phyloP scores from a whole-genome alignment of 306 rosid species.

The Quercus variabilis region DNA sequence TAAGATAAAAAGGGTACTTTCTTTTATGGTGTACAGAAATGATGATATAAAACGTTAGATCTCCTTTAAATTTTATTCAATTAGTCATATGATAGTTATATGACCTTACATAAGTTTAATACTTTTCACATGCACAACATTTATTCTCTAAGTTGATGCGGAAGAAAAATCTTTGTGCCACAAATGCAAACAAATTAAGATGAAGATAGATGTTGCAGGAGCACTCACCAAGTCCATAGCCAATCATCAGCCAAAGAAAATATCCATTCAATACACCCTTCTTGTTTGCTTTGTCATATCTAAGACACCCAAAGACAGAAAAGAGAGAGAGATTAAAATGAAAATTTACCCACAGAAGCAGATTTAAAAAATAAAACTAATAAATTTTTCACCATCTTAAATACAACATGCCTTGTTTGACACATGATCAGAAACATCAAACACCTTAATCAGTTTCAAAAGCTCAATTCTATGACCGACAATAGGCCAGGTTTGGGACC shows the following conservation, averaged over 20 bases:
- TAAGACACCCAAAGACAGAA: constrained; percentile 40
- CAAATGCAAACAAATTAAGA: constrained; percentile 5
- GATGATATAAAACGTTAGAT: not conserved
- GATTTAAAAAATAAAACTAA: not conserved
- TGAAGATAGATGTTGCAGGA: constrained; percentile 5
- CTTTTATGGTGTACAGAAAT: too few relatives aligned
- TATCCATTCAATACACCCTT: constrained; percentile 49
- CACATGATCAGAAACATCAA: not conserved
- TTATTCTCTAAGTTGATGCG: not conserved
- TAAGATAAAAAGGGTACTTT: too few relatives aligned
- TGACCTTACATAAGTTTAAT: not conserved
- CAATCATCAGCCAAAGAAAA: constrained; percentile 74
- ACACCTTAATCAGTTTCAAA: not conserved
- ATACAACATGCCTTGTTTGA: not conserved
- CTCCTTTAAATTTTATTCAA: not conserved
- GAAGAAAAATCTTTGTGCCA: not conserved
- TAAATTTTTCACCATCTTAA: not conserved
- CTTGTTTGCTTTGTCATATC: constrained; percentile 81
- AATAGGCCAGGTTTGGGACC: too few relatives aligned
- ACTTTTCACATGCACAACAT: not conserved
- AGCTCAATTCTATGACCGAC: not conserved
- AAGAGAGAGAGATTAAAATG: constrained; percentile 2
- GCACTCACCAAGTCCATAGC: constrained; percentile 84
- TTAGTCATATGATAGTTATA: not conserved
- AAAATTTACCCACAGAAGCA: not conserved